Evolutionary conservation across 2,329 filamentous ascomycete species (phyloP).

Genomic region (Basipetospora sp.): DNA sequence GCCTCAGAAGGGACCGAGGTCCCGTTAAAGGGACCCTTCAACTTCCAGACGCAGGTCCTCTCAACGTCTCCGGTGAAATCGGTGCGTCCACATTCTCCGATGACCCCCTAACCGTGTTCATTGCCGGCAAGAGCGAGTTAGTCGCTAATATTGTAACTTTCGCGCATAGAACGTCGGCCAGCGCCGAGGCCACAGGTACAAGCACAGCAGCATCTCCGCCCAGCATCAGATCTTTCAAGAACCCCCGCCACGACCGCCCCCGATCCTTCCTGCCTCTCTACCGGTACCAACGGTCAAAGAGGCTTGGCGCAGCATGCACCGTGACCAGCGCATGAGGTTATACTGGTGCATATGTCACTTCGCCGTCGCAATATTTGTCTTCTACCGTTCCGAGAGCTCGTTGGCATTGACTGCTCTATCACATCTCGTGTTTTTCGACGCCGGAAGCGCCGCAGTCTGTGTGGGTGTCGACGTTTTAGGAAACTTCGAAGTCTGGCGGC

Average conservation of each 20-base stretch:
- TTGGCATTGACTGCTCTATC: conserved; percentile 84
- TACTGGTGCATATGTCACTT: conserved; percentile 87
- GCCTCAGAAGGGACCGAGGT: conserved; percentile 4
- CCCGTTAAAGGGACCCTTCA: conserved; percentile 52
- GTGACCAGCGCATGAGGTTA: conserved; percentile 66
- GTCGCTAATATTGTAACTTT: neutral
- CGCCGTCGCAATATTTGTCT: conserved; percentile 65
- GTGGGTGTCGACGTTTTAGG: conserved; percentile 83
- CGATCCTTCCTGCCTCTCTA: conserved; percentile 78
- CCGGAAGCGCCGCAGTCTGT: conserved; percentile 78
- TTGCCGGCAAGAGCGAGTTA: neutral
- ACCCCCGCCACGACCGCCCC: conserved; percentile 68
- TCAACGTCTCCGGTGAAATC: conserved; percentile 64
- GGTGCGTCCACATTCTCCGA: conserved; percentile 32
- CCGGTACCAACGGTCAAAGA: conserved; percentile 82
- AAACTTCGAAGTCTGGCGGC: conserved; percentile 96
- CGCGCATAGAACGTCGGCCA: conserved; percentile 63
- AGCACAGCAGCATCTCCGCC: conserved; percentile 80
- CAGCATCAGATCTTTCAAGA: conserved; percentile 92
- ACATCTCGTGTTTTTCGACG: conserved; percentile 89
- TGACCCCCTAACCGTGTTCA: neutral
- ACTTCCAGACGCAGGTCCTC: conserved; percentile 75
- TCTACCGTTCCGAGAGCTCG: conserved; percentile 73
- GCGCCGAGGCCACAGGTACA: conserved; percentile 90
- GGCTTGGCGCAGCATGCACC: conserved; percentile 78